Percentiles rank a stretch among this genome's conserved stretches.
Evolutionary conservation across 2,329 filamentous ascomycete species (phyloP).

Genomic region (Hymenoscyphus repandus): DNA sequence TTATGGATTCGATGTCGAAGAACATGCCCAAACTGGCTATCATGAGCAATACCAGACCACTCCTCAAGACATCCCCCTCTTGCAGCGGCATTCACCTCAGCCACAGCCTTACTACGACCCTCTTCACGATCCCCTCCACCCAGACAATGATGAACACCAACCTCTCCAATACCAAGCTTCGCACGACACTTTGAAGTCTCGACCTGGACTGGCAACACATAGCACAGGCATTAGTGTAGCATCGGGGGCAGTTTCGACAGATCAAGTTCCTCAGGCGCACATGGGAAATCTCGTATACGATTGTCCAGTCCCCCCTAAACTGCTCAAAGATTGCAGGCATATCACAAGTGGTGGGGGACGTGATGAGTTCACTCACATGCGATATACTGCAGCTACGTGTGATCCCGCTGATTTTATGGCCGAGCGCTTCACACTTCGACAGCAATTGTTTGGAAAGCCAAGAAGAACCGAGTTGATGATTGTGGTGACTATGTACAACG

Average conservation of each 20-base stretch:
- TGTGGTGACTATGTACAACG: slow-evolving; percentile 70
- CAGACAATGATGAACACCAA: background rate
- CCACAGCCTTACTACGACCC: background rate
- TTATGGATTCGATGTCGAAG: slow-evolving; percentile 11
- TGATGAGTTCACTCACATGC: slow-evolving; percentile 55
- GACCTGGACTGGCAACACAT: background rate
- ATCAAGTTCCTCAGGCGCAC: slow-evolving; percentile 3
- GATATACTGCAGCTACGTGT: slow-evolving; percentile 67
- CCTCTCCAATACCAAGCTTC: background rate
- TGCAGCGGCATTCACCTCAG: slow-evolving; percentile 8
- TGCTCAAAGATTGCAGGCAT: slow-evolving; percentile 11
- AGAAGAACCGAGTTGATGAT: slow-evolving; percentile 68
- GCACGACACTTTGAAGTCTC: background rate
- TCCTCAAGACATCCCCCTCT: slow-evolving; percentile 17
- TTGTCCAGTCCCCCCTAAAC: slow-evolving; percentile 20
- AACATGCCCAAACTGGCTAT: slow-evolving; percentile 5
- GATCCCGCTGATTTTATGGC: slow-evolving; percentile 62
- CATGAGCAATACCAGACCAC: slow-evolving; percentile 11
- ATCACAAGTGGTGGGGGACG: slow-evolving; percentile 1
- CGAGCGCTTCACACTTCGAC: slow-evolving; percentile 62
- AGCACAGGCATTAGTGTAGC: background rate
- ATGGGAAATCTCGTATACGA: slow-evolving; percentile 16
- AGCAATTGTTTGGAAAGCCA: slow-evolving; percentile 63
- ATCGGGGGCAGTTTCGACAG: slow-evolving; percentile 1
- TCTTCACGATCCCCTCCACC: slow-evolving; percentile 9